phyloP scores from a whole-genome alignment of 257 asterid genomes.

The Jaltomata sinuosa region DNA sequence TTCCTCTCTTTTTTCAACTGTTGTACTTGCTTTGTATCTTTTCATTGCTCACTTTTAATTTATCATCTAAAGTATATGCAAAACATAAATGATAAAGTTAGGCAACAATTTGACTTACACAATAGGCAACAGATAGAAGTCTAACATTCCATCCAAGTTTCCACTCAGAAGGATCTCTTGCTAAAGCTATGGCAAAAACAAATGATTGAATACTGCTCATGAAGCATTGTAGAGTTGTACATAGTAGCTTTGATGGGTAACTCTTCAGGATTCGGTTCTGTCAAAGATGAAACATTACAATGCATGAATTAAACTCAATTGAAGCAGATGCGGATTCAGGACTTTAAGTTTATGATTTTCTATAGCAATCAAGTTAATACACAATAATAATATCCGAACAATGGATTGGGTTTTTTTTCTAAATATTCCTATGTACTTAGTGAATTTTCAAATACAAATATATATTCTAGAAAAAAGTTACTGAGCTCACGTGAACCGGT shows the following conservation, averaged over 20 bases:
- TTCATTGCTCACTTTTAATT: neutral
- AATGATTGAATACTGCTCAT: constrained; percentile 62
- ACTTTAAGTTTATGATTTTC: too few relatives aligned
- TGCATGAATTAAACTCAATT: too few relatives aligned
- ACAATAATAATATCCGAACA: too few relatives aligned
- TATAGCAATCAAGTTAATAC: too few relatives aligned
- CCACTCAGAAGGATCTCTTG: constrained; percentile 60
- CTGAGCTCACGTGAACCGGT: too few relatives aligned
- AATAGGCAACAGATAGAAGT: constrained; percentile 54
- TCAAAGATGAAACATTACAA: too few relatives aligned
- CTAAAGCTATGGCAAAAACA: constrained; percentile 44
- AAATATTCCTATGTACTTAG: too few relatives aligned
- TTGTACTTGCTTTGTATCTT: neutral
- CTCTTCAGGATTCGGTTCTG: constrained; percentile 41
- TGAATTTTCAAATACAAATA: too few relatives aligned
- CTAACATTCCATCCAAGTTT: constrained; percentile 55
- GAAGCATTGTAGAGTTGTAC: constrained; percentile 62
- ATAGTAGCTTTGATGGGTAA: constrained; percentile 70
- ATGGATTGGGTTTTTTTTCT: too few relatives aligned
- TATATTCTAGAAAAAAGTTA: too few relatives aligned
- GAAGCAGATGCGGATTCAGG: too few relatives aligned
- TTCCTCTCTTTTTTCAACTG: neutral
- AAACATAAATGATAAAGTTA: neutral
- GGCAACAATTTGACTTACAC: constrained; percentile 34
- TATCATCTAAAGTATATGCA: neutral